phyloP scores from a whole-genome alignment of 495 filamentous ascomycete genomes.

The Daldinia concentrica region DNA sequence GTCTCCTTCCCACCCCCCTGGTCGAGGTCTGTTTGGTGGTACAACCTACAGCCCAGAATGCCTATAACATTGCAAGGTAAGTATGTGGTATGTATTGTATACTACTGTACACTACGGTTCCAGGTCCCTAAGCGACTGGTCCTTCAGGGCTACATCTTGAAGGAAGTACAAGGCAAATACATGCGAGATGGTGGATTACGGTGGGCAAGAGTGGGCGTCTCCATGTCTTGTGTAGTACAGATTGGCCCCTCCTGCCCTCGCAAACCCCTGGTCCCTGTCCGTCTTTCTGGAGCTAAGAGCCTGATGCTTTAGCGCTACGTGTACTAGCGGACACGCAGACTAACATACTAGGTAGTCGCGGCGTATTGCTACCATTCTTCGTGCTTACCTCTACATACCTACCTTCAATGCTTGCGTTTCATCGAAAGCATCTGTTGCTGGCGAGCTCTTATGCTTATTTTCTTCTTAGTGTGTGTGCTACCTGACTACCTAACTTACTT shows the following conservation, averaged over 20 bases:
- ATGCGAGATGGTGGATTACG: conserved; percentile 29
- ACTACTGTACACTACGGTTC: too few relatives aligned
- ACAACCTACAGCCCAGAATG: conserved; percentile 23
- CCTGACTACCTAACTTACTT: neutral
- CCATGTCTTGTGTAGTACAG: conserved; percentile 28
- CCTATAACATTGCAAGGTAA: too few relatives aligned
- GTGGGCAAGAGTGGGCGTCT: conserved; percentile 8
- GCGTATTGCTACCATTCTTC: conserved; percentile 18
- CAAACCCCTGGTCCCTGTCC: conserved; percentile 25
- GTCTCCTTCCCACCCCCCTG: conserved; percentile 21
- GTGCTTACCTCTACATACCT: conserved; percentile 3
- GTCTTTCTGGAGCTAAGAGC: conserved; percentile 28
- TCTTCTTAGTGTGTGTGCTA: conserved; percentile 1
- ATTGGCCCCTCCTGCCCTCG: conserved; percentile 12
- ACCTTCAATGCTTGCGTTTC: conserved; percentile 2
- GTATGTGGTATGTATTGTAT: neutral
- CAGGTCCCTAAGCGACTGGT: neutral
- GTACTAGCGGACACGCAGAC: conserved; percentile 24
- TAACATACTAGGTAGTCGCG: neutral
- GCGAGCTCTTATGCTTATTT: conserved; percentile 8
- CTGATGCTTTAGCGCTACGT: conserved; percentile 37
- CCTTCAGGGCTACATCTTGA: neutral
- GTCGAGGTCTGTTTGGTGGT: conserved; percentile 33
- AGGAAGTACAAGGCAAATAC: conserved; percentile 28
- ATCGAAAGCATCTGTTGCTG: neutral